These are phyloP conservation scores for Trichoderma sp. DNA, from an alignment of 2,329 filamentous ascomycete species.

Conservation along the genomic window DNA sequence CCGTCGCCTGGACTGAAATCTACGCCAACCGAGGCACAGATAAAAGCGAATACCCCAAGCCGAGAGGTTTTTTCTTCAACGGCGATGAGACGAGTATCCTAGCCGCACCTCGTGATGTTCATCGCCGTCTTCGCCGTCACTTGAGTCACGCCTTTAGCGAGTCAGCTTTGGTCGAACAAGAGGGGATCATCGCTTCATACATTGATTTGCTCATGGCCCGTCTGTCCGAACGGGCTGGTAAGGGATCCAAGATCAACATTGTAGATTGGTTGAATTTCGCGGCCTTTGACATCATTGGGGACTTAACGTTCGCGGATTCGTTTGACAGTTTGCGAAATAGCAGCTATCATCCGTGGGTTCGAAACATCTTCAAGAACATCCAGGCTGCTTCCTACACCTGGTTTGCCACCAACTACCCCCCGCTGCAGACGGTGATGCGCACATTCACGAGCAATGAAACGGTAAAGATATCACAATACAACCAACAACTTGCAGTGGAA, in stretches of 20 bases:
- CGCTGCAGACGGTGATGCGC: too few relatives aligned
- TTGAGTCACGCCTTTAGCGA: slow-evolving; percentile 34
- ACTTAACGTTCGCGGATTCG: slow-evolving; percentile 40
- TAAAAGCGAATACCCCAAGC: slow-evolving; percentile 22
- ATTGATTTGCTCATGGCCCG: slow-evolving; percentile 26
- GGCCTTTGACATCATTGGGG: too few relatives aligned
- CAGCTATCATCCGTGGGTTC: slow-evolving; percentile 30
- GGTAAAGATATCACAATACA: too few relatives aligned
- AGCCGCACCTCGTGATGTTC: slow-evolving; percentile 19
- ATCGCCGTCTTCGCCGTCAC: slow-evolving; percentile 27
- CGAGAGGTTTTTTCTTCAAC: neutral
- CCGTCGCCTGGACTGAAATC: slow-evolving; percentile 36
- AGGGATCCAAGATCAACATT: neutral
- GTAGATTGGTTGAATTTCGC: neutral
- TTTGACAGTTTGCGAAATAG: slow-evolving; percentile 36
- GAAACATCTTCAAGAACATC: slow-evolving; percentile 23
- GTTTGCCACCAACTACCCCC: too few relatives aligned
- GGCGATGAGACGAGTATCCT: slow-evolving; percentile 23
- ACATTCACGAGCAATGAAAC: too few relatives aligned
- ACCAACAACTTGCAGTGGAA: too few relatives aligned
- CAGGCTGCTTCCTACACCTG: too few relatives aligned
- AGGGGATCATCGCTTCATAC: slow-evolving; percentile 29
- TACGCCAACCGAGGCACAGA: slow-evolving; percentile 27
- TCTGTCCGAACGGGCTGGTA: slow-evolving; percentile 18
- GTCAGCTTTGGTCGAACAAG: slow-evolving; percentile 32